phyloP scores from a whole-genome alignment of 768 basidiomycete genomes.

The Clitopilus hobsonii region DNA sequence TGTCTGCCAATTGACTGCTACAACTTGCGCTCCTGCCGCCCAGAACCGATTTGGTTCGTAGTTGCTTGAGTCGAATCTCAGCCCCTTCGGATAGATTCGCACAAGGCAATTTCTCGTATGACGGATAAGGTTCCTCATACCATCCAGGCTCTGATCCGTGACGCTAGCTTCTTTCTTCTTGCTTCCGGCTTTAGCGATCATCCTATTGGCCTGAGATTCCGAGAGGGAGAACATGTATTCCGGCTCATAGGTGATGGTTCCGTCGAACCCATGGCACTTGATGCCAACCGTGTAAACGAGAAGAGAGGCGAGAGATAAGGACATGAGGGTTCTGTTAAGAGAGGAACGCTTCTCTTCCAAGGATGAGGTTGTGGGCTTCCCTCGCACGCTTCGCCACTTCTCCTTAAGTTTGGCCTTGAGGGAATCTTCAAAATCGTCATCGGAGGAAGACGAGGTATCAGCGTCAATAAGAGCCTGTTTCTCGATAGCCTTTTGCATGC shows the following conservation, averaged over 20 bases:
- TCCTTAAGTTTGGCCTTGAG: slow-evolving; percentile 16
- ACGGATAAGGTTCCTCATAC: slow-evolving; percentile 69
- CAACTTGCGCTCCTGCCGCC: slow-evolving; percentile 84
- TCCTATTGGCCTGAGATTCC: slow-evolving; percentile 73
- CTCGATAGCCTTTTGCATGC: slow-evolving; percentile 16
- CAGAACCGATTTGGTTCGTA: slow-evolving; percentile 88
- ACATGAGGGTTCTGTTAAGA: slow-evolving; percentile 60
- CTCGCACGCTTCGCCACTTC: slow-evolving; percentile 2
- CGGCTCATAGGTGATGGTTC: slow-evolving; percentile 77
- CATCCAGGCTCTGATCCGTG: slow-evolving; percentile 10
- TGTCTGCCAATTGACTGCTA: slow-evolving; percentile 98
- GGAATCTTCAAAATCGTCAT: slow-evolving; percentile 17
- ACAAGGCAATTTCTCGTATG: slow-evolving; percentile 83
- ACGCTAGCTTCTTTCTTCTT: slow-evolving; percentile 8
- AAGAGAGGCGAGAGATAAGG: slow-evolving; percentile 62
- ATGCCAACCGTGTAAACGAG: slow-evolving; percentile 95
- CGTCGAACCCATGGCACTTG: slow-evolving; percentile 88
- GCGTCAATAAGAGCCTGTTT: slow-evolving; percentile 17
- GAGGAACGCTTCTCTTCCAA: slow-evolving; percentile 11
- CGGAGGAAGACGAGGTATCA: slow-evolving; percentile 18
- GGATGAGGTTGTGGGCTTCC: background rate
- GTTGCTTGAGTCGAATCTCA: slow-evolving; percentile 77
- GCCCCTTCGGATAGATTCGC: slow-evolving; percentile 83
- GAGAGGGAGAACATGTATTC: slow-evolving; percentile 94
- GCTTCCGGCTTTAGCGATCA: slow-evolving; percentile 47